Conservation (phyloP, 345 rosid genomes). For the Syzygium jambos region DNA sequence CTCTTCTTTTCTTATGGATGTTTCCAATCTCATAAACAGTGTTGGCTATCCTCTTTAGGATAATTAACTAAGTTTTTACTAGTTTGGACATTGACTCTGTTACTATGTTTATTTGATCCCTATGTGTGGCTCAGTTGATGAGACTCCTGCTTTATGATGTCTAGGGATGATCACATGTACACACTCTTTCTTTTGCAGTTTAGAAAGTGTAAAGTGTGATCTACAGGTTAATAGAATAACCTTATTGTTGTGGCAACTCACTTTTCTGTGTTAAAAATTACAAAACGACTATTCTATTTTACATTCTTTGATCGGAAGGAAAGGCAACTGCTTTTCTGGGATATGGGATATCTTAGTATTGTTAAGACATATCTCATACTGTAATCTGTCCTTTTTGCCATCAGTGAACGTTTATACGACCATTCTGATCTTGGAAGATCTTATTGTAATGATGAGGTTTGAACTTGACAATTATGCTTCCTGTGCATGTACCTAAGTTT, state of each 20-base stretch:
- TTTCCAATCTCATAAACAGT: not conserved
- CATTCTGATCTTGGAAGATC: not conserved
- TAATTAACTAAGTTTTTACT: no score
- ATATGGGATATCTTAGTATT: not conserved
- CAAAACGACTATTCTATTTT: not conserved
- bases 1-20: not conserved
- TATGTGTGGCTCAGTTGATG: not conserved
- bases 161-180: not conserved
- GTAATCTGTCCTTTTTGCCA: not conserved
- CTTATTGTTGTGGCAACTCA: not conserved
- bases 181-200: conserved; percentile 27
- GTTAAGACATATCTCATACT: not conserved
- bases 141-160: not conserved
- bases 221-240: not conserved
- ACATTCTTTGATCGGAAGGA: not conserved
- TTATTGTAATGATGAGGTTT: not conserved
- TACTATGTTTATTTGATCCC: not conserved
- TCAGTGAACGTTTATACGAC: not conserved
- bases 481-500: not conserved
- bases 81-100: not conserved
- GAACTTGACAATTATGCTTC: not conserved
- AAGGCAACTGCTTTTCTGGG: not conserved
- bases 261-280: not conserved
- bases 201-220: conserved; percentile 9
- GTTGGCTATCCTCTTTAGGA: not conserved